Percentiles rank a stretch among this genome's conserved stretches.
These are phyloP conservation scores for Sphaerulina populicola DNA, from an alignment of 2,329 filamentous ascomycete species.

Conservation along the genomic window DNA sequence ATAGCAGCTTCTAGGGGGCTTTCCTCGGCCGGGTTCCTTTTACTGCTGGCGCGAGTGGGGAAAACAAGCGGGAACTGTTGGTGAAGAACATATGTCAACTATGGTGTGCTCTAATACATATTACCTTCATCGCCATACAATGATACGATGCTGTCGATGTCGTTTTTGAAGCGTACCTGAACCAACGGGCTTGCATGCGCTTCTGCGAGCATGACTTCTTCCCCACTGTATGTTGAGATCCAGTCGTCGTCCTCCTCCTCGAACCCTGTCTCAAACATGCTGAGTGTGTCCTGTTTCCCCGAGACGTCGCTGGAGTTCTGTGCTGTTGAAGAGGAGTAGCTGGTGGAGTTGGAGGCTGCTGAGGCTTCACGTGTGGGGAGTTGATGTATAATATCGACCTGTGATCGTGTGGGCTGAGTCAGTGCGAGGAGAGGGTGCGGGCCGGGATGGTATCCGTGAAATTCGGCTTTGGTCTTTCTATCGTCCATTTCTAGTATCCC, in stretches of 20 bases:
- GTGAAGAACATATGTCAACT: conserved; percentile 1
- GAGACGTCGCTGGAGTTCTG: conserved; percentile 13
- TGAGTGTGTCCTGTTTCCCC: conserved; percentile 16
- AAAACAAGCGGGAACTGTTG: conserved; percentile 1
- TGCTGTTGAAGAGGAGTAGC: conserved; percentile 13
- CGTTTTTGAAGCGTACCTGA: conserved; percentile 27
- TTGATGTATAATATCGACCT: conserved; percentile 12
- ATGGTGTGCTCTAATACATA: conserved; percentile 12
- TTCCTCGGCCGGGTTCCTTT: conserved; percentile 1
- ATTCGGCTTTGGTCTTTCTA: not conserved
- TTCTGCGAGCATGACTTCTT: conserved; percentile 19
- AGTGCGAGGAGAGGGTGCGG: conserved; percentile 2
- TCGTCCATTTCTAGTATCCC: conserved; percentile 16
- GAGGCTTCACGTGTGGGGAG: conserved; percentile 4
- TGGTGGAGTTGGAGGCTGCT: conserved; percentile 5
- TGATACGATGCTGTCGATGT: conserved; percentile 26
- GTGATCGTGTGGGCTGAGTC: conserved; percentile 11
- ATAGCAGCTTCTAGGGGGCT: conserved; percentile 22
- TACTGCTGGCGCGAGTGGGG: conserved; percentile 5
- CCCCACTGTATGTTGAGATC: conserved; percentile 25
- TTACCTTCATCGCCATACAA: conserved; percentile 18
- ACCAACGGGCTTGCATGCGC: conserved; percentile 23
- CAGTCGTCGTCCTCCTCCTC: conserved; percentile 23
- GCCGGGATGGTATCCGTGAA: not conserved
- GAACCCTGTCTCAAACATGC: conserved; percentile 22